A percentile compares a stretch with the other conserved stretches of the same genome.
These are phyloP conservation scores for Chamaecyparis obtusa DNA, from an alignment of 75 land plant genomes.

Conservation along the genomic window DNA sequence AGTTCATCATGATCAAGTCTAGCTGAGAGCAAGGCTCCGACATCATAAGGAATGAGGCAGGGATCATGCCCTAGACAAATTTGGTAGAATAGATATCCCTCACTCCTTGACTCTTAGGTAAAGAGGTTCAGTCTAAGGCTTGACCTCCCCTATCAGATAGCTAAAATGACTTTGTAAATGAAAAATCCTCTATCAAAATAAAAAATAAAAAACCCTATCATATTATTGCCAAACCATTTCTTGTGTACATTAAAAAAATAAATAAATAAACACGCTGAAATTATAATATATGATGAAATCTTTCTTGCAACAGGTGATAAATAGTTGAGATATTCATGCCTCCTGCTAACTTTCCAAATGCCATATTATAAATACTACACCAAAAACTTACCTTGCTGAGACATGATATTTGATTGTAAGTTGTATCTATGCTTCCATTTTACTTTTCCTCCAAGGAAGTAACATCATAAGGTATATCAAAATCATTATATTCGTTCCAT, in stretches of 20 bases:
- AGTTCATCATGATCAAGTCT: too few species aligned
- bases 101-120: too few species aligned
- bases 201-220: background rate
- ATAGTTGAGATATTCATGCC: background rate
- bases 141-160: too few species aligned
- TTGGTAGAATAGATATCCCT: too few species aligned
- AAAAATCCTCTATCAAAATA: too few species aligned
- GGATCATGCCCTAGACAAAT: too few species aligned
- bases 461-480: too few species aligned
- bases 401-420: background rate
- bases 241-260: background rate
- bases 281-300: background rate
- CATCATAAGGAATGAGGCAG: too few species aligned
- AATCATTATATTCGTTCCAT: too few species aligned
- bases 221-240: background rate
- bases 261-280: background rate
- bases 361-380: background rate
- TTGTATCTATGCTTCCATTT: background rate
- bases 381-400: background rate
- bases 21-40: too few species aligned
- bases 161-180: too few species aligned
- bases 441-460: background rate
- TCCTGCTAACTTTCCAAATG: background rate
- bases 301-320: background rate
- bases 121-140: too few species aligned